Conservation (phyloP, 169 alveolate species). For the Babesia microti region DNA sequence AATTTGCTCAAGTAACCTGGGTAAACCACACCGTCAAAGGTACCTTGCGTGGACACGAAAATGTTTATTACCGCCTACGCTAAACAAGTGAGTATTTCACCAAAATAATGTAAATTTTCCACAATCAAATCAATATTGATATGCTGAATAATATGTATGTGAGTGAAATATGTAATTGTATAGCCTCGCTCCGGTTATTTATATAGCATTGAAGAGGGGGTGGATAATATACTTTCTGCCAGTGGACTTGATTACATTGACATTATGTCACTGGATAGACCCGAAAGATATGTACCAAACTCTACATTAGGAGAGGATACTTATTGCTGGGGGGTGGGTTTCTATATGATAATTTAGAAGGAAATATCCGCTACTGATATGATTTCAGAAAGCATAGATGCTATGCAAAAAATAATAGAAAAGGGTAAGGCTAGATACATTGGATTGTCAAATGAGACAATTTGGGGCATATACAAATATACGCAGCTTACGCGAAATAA, state of each 20-base stretch:
- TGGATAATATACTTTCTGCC: conserved; percentile 52
- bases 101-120: no score
- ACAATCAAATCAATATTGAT: no score
- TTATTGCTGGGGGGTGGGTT: conserved; percentile 55
- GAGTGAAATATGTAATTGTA: no score
- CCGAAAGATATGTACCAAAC: conserved; percentile 64
- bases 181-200: no score
- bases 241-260: conserved; percentile 60
- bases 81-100: no score
- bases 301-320: conserved; percentile 68
- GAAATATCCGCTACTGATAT: conserved; percentile 8
- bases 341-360: conserved; percentile 4
- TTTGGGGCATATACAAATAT: conserved; percentile 63
- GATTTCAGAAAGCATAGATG: conserved; percentile 49
- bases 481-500: conserved; percentile 41
- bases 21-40: neutral
- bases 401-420: conserved; percentile 41
- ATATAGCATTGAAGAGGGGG: conserved; percentile 54
- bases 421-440: conserved; percentile 65
- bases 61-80: no score
- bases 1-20: conserved; percentile 36
- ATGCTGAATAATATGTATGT: no score
- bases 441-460: conserved; percentile 67
- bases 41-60: no score
- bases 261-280: conserved; percentile 54